Evolutionary conservation across 345 rosid species (phyloP).

Genomic region (Eucalyptus albens): DNA sequence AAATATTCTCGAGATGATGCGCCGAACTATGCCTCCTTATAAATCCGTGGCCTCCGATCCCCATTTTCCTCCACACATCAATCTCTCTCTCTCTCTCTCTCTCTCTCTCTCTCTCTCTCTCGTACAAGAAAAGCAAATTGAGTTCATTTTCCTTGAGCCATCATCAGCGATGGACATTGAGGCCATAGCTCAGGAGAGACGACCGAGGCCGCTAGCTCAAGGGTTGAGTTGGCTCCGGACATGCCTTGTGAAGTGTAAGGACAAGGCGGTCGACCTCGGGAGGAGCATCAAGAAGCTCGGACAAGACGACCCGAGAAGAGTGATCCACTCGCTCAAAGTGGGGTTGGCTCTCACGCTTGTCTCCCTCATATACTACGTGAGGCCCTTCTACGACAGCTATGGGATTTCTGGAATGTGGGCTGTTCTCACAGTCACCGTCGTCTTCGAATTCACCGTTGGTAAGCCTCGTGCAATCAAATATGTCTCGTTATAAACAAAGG

Average conservation of each 20-base stretch:
- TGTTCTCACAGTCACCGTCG: constrained; percentile 66
- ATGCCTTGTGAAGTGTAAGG: constrained; percentile 9
- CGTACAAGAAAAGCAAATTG: constrained; percentile 13
- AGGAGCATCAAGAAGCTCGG: constrained; percentile 27
- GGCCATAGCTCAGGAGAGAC: neutral
- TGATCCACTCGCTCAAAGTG: constrained; percentile 65
- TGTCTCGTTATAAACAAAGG: neutral
- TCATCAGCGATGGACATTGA: constrained; percentile 4
- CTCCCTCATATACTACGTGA: constrained; percentile 47
- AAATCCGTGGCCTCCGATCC: constrained; percentile 9
- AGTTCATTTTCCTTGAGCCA: neutral
- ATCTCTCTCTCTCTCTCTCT: neutral
- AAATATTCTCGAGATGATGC: neutral
- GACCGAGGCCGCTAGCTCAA: neutral
- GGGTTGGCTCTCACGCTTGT: constrained; percentile 73
- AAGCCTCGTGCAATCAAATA: neutral
- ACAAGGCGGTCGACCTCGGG: neutral
- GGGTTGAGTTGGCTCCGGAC: constrained; percentile 10
- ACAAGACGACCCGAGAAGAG: constrained; percentile 62
- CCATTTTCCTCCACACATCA: neutral
- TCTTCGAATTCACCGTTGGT: constrained; percentile 79
- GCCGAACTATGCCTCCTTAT: constrained; percentile 16
- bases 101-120: neutral
- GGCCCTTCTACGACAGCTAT: constrained; percentile 56
- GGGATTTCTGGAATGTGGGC: constrained; percentile 89